phyloP scores from a whole-genome alignment of 768 basidiomycete species.

The Dendrothele bispora region DNA sequence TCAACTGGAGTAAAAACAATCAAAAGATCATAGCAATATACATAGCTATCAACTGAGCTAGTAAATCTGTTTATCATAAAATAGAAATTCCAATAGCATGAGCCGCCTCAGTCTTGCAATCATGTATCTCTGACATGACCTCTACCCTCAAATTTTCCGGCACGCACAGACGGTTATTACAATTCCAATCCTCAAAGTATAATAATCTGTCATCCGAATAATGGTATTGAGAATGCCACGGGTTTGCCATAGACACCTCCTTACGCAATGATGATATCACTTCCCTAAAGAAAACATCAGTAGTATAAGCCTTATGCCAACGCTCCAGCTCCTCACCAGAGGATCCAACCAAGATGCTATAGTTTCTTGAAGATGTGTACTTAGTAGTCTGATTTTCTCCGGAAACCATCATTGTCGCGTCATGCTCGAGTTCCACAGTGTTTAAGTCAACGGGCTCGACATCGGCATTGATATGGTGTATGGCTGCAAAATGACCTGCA shows the following conservation, averaged over 20 bases:
- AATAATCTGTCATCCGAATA: not conserved
- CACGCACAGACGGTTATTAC: conserved; percentile 4
- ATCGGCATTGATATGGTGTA: too few species aligned
- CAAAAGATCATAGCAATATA: too few species aligned
- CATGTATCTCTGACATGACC: conserved; percentile 1
- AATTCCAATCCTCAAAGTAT: conserved; percentile 2
- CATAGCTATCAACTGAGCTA: too few species aligned
- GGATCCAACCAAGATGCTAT: not conserved
- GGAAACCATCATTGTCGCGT: too few species aligned
- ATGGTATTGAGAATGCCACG: not conserved
- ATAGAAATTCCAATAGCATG: too few species aligned
- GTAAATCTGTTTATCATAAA: too few species aligned
- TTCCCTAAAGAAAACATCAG: not conserved
- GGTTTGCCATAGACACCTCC: not conserved
- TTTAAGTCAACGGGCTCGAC: too few species aligned
- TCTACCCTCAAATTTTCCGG: not conserved
- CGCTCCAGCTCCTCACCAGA: not conserved
- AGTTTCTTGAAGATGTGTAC: too few species aligned
- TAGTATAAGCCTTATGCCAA: not conserved
- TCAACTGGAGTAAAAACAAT: too few species aligned
- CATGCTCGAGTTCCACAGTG: too few species aligned
- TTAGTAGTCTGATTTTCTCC: too few species aligned
- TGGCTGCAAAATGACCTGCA: too few species aligned
- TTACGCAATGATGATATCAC: not conserved
- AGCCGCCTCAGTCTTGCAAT: not conserved